Base-by-base conservation (phyloP, 208 protist genomes). In the Trypanosoma boissoni region DNA sequence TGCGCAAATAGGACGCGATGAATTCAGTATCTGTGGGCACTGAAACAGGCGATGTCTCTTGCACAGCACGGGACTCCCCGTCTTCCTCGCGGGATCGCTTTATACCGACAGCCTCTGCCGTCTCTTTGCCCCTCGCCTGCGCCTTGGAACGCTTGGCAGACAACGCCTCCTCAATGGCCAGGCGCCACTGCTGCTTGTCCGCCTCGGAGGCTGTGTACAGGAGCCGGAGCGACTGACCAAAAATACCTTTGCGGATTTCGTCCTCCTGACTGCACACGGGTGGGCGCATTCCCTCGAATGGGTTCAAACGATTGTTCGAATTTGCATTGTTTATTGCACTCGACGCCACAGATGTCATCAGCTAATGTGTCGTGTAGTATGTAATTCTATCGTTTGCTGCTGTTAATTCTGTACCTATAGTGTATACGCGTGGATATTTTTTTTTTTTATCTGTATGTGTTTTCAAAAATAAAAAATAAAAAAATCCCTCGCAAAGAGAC, bases 231-330 rank as follows among this genome's bases (percentile, higher is more conserved):
- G 72, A 76, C 9, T 61, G 60, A 59, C 78, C 81, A 63, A 94
- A 94, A 55, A 94, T 82, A 16, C 88, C 84, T 71, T 88, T 88
- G 12, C 88, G 84, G 42, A 94, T 94, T 24, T 92, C 82, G 53
- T 94, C 88, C 58, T 94, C 82, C 58, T 94, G 76, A 61, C 82
- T 94, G 31, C 88, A 78, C 21, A 80, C 43, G 18, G 68, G 64
- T 2, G 80, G 83, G 16, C 69, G 72, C 20, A 90, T 45, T n/a
- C 56, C 67, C 16, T 74, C 81, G 49, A 88, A 90, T 1, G 83
- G 81, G 45, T 94, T 91, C 23, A 8, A 26, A 26, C 10, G 20
- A 10, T 4, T 29, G 37, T 24, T 24, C 1, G 20, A 27, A 32
- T 26, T 56, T 4, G 24, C 23, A 26, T 20, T 20, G 14, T 14